Conservation (phyloP, 257 asterid species). For the Echites panduratus region DNA sequence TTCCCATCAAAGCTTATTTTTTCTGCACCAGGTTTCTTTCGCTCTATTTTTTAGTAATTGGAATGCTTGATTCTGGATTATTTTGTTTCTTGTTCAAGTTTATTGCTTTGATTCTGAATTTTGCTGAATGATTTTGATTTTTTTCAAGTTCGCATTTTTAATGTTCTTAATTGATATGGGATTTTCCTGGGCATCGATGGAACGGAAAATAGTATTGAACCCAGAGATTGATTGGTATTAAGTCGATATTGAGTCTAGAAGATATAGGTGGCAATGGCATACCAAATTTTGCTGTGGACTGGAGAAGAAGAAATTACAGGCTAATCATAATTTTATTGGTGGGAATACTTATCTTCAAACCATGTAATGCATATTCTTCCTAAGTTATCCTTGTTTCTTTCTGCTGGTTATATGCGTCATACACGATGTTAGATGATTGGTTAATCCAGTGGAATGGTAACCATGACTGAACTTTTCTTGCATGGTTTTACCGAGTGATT, state of each 20-base stretch:
- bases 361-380: neutral
- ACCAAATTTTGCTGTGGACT: neutral
- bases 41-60: neutral
- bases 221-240: neutral
- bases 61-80: no score
- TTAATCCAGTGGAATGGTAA: neutral
- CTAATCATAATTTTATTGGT: neutral
- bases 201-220: neutral
- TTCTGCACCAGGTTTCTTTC: slow-evolving; percentile 77
- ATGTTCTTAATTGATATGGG: neutral
- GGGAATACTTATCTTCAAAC: neutral
- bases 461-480: neutral
- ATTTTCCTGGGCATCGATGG: neutral
- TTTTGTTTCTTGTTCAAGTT: no score
- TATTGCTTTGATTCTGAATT: neutral
- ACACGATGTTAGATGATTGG: neutral
- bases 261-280: neutral
- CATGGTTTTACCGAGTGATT: slow-evolving; percentile 18
- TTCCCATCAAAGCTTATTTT: slow-evolving; percentile 76
- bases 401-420: neutral
- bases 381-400: neutral
- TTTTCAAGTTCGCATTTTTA: no score
- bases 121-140: slow-evolving; percentile 3
- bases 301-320: neutral
- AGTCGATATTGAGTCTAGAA: neutral